A percentile compares a stretch with the other conserved stretches of the same genome.
Evolutionary conservation across 805 yeast species (phyloP).

Genomic region (Pichia pseudocactophila): DNA sequence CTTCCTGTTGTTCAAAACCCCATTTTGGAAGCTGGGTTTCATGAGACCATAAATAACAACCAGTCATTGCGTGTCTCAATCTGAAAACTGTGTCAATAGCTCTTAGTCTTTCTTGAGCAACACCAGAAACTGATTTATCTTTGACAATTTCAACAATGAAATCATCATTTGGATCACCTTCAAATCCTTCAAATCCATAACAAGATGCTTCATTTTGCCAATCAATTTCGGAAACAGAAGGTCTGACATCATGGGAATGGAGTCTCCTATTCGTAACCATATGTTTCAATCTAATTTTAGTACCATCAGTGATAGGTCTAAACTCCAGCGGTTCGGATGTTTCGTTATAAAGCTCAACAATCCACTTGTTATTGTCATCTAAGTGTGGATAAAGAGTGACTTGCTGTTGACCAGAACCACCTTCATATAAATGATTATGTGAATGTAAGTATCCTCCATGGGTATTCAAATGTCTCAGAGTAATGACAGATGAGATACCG

Average conservation of each 20-base stretch:
- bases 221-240: conserved; percentile 66
- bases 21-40: conserved; percentile 69
- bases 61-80: conserved; percentile 72
- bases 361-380: conserved; percentile 68
- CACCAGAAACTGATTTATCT: conserved; percentile 39
- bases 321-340: conserved; percentile 49
- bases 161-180: conserved; percentile 80
- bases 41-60: conserved; percentile 69
- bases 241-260: conserved; percentile 77
- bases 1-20: conserved; percentile 83
- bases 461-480: conserved; percentile 61
- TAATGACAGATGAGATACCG: conserved; percentile 60
- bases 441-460: conserved; percentile 79
- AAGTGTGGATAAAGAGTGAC: conserved; percentile 71
- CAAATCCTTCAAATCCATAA: conserved; percentile 70
- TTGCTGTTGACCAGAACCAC: conserved; percentile 82
- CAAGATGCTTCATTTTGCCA: conserved; percentile 80
- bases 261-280: conserved; percentile 50
- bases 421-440: conserved; percentile 60
- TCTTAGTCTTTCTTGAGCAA: conserved; percentile 45
- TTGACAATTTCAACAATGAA: conserved; percentile 67
- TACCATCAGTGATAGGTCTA: conserved; percentile 56
- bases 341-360: conserved; percentile 56
- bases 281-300: conserved; percentile 63
- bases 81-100: conserved; percentile 66